Base-by-base conservation (phyloP, 192 early-diverging fungal species). In the Jimgerdemannia lactiflua region DNA sequence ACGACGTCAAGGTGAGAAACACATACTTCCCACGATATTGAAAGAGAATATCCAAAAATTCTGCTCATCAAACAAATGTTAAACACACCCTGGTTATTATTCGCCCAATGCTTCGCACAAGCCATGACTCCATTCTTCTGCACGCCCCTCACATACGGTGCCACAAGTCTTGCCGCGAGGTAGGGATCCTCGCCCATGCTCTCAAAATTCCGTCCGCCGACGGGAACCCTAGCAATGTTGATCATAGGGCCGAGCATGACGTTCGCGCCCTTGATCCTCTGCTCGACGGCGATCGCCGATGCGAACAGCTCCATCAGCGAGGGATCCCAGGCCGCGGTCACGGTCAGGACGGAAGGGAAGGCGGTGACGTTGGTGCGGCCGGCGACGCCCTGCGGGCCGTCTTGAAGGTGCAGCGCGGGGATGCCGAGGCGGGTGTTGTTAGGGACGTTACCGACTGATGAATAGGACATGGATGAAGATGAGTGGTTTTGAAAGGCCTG, bases 111-210 rank as follows among this genome's bases (percentile, higher is more conserved):
- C 41, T 81, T 81, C 3, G 76, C 76, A 49, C 84, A 85, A 8
- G 85, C 87, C 1, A 85, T 86, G 0, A 90, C 86, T 1, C 89
- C 86, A 39, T 11, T 66, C 74, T 65, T 84, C 71, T 90, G 89
- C 9, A 87, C 78, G 20, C 89, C 89, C 66, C 78, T 79, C 19
- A 88, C 80, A 1, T 83, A 77, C 9, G 86, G 80, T n/a, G 54
- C 64, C 6, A 84, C 84, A 85, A 90, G 86, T 74, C 75, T 63
- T 2, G 83, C 79, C 4, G 81, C 80, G 41, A 90, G 76, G 74
- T 81, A 79, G 18, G 89, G 89, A 70, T 90, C 89, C n/a, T 74
- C 72, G 3, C 65, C 65, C 17, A 67, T 67, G n/a, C 72, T 67
- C 42, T 74, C 72, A 20, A 74, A 74, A 29, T 74, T 74, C 11